These are phyloP conservation scores for Leptographium wingfieldii DNA, from an alignment of 2,329 filamentous ascomycete genomes.

Conservation along the genomic window DNA sequence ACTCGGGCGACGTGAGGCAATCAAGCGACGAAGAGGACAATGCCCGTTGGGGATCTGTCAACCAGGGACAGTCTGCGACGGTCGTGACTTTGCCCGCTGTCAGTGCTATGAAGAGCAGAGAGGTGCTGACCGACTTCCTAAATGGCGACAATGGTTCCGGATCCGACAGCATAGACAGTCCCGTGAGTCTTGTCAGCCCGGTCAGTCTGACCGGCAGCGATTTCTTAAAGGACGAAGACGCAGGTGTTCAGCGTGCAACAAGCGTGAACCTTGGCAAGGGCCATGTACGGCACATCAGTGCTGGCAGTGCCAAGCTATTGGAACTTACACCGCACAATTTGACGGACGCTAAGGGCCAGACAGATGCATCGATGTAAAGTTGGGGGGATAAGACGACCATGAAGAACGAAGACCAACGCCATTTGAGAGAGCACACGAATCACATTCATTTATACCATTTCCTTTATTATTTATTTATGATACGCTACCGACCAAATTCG, in stretches of 20 bases:
- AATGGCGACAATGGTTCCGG: conserved; percentile 23
- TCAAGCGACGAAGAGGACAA: conserved; percentile 48
- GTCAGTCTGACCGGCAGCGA: conserved; percentile 11
- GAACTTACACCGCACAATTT: conserved; percentile 49
- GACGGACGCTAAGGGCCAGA: conserved; percentile 29
- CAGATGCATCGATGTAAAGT: conserved; percentile 2
- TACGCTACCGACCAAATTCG: conserved; percentile 18
- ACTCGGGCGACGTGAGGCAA: conserved; percentile 36
- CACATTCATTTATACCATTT: conserved; percentile 8
- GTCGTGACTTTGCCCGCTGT: conserved; percentile 33
- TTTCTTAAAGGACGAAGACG: conserved; percentile 21
- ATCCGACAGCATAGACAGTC: conserved; percentile 3
- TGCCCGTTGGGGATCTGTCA: conserved; percentile 37
- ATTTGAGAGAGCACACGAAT: background rate
- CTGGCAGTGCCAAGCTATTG: conserved; percentile 63
- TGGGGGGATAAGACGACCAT: background rate
- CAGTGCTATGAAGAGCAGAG: conserved; percentile 36
- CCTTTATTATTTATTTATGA: conserved; percentile 2
- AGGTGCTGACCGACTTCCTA: conserved; percentile 33
- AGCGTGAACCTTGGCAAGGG: conserved; percentile 55
- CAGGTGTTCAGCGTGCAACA: conserved; percentile 47
- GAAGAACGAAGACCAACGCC: background rate
- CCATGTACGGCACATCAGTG: conserved; percentile 61
- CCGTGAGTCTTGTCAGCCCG: conserved; percentile 5
- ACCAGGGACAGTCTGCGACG: conserved; percentile 38